Evolutionary conservation across 2,329 filamentous ascomycete genomes (phyloP).

Genomic region (Talaromyces piceae): DNA sequence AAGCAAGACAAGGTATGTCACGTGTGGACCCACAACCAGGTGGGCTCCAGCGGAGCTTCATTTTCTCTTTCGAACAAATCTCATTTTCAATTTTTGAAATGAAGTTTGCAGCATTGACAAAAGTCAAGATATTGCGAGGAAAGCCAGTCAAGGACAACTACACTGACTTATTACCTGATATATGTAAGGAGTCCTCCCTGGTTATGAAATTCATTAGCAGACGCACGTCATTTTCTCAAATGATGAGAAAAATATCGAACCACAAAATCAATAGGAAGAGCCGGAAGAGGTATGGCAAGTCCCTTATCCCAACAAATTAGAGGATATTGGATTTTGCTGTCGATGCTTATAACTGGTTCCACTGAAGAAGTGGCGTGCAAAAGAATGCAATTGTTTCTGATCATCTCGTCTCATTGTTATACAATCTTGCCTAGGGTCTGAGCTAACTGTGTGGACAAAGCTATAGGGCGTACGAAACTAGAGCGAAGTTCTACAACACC

Average conservation of each 20-base stretch:
- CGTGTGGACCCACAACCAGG: not conserved
- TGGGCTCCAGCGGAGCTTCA: not conserved
- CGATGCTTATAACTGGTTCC: slow-evolving; percentile 43
- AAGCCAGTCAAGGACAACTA: not conserved
- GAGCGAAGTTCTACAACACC: not conserved
- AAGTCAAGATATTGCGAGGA: not conserved
- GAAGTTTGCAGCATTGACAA: not conserved
- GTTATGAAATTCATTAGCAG: not conserved
- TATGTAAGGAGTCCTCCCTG: not conserved
- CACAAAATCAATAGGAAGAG: slow-evolving; percentile 38
- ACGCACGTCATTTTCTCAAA: slow-evolving; percentile 12
- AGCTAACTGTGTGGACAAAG: not conserved
- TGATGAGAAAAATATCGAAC: slow-evolving; percentile 40
- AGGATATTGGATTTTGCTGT: slow-evolving; percentile 26
- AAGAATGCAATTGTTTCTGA: not conserved
- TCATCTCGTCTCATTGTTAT: not conserved
- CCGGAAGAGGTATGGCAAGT: slow-evolving; percentile 40
- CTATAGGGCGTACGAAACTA: not conserved
- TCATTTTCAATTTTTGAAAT: not conserved
- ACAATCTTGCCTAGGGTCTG: not conserved
- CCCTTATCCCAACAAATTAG: slow-evolving; percentile 12
- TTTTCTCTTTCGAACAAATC: not conserved
- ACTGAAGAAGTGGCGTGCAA: slow-evolving; percentile 23
- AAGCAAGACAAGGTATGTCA: not conserved
- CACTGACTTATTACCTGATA: not conserved